Conservation (phyloP, 2,329 filamentous ascomycete species). For the Fusarium sacchari region DNA sequence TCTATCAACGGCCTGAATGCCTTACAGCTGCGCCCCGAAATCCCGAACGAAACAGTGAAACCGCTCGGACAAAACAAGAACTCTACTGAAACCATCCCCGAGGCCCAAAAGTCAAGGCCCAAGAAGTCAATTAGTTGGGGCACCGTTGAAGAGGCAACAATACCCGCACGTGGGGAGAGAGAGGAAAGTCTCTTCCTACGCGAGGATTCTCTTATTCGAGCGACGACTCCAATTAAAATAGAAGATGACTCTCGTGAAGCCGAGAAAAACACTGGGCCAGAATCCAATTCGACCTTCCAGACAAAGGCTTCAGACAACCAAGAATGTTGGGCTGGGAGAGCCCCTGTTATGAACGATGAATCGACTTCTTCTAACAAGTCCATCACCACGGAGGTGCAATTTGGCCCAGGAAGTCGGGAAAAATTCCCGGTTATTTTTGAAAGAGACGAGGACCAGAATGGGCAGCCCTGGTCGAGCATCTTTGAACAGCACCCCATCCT, state of each 20-base stretch:
- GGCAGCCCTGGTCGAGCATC: conserved; percentile 40
- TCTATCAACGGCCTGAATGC: not conserved
- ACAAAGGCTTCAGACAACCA: not conserved
- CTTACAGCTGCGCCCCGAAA: not conserved
- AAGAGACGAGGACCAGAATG: not conserved
- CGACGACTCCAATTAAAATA: not conserved
- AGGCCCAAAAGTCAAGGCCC: conserved; percentile 21
- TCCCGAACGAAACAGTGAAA: conserved; percentile 10
- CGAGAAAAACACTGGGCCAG: not conserved
- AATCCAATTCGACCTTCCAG: not conserved
- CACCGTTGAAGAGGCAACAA: conserved; percentile 18
- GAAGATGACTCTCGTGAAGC: not conserved
- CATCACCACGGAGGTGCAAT: conserved; percentile 28
- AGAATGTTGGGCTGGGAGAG: not conserved
- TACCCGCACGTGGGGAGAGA: conserved; percentile 43
- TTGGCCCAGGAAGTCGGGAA: conserved; percentile 20
- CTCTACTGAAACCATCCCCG: not conserved
- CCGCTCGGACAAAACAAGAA: not conserved
- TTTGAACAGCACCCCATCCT: conserved; percentile 42
- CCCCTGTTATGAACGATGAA: not conserved
- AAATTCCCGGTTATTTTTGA: conserved; percentile 28
- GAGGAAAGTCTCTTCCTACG: conserved; percentile 41
- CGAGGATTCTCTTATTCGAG: not conserved
- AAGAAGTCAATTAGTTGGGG: conserved; percentile 45
- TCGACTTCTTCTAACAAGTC: not conserved